phyloP scores from a whole-genome alignment of 2,329 filamentous ascomycete genomes.

The Penicillium sp. region DNA sequence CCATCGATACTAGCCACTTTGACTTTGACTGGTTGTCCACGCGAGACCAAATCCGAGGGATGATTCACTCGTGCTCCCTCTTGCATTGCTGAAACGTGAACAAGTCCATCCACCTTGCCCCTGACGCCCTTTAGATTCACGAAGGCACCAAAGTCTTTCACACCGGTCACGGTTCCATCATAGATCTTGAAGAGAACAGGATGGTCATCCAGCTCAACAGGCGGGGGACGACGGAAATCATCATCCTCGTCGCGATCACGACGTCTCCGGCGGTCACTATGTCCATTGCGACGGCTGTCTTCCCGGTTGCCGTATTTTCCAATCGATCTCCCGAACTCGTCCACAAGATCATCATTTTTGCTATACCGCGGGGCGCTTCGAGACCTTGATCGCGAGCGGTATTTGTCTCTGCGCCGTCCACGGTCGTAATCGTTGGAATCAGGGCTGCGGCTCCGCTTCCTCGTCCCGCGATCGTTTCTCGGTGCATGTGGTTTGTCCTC shows the following conservation, averaged over 20 bases:
- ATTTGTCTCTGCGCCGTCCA: slow-evolving; percentile 41
- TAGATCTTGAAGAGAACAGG: slow-evolving; percentile 86
- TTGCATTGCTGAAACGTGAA: slow-evolving; percentile 86
- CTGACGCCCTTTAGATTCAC: slow-evolving; percentile 84
- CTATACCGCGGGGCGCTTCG: slow-evolving; percentile 39
- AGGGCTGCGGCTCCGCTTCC: slow-evolving; percentile 56
- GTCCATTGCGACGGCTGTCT: slow-evolving; percentile 40
- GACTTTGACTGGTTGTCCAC: slow-evolving; percentile 82
- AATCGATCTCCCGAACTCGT: slow-evolving; percentile 56
- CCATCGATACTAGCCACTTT: slow-evolving; percentile 88
- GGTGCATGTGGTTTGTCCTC: slow-evolving; percentile 31
- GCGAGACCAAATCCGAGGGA: slow-evolving; percentile 79
- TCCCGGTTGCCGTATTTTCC: slow-evolving; percentile 38
- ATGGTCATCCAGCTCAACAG: slow-evolving; percentile 73
- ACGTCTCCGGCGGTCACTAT: slow-evolving; percentile 43
- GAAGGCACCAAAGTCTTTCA: slow-evolving; percentile 95
- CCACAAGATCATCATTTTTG: slow-evolving; percentile 51
- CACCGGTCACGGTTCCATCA: slow-evolving; percentile 79
- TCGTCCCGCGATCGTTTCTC: slow-evolving; percentile 37
- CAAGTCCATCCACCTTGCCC: slow-evolving; percentile 87
- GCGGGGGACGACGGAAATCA: slow-evolving; percentile 61
- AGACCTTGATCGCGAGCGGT: slow-evolving; percentile 53
- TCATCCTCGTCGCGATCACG: slow-evolving; percentile 35
- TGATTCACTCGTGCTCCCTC: slow-evolving; percentile 85
- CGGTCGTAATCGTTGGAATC: slow-evolving; percentile 49